These are phyloP conservation scores for Gracilaria caudata DNA, from an alignment of 23 red algal genomes.

Conservation along the genomic window DNA sequence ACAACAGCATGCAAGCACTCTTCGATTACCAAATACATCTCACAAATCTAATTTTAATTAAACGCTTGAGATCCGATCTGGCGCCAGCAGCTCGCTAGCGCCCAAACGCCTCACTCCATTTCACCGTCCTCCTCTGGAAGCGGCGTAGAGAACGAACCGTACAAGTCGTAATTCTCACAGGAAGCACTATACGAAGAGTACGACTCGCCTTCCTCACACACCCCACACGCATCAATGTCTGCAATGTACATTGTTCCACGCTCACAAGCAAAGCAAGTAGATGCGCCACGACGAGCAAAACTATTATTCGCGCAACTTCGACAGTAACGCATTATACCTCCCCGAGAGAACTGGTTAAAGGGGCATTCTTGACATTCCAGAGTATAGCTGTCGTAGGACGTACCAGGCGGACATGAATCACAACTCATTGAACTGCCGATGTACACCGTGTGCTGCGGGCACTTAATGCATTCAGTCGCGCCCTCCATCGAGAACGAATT, in stretches of 20 bases:
- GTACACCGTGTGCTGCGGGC: background rate
- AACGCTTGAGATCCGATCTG: too few species aligned
- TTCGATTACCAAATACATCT: too few species aligned
- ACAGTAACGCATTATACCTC: background rate
- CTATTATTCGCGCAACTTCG: background rate
- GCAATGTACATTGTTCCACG: background rate
- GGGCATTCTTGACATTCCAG: background rate
- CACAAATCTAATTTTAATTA: too few species aligned
- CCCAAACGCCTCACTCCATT: too few species aligned
- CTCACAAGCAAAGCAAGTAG: conserved; percentile 8
- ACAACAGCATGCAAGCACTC: too few species aligned
- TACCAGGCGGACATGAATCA: background rate
- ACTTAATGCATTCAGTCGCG: background rate
- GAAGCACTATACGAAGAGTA: background rate
- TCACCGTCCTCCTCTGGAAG: too few species aligned
- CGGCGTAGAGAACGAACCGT: too few species aligned
- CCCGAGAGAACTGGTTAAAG: background rate
- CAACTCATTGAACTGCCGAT: background rate
- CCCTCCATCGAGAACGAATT: background rate
- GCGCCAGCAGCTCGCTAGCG: too few species aligned
- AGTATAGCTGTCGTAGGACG: background rate
- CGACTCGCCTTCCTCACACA: background rate
- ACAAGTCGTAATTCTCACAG: too few species aligned
- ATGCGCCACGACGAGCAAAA: background rate
- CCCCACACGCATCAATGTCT: background rate